A percentile compares a stretch with the other conserved stretches of the same genome.
phyloP scores from a whole-genome alignment of 306 rosid genomes.

The Cucurbita moschata region DNA sequence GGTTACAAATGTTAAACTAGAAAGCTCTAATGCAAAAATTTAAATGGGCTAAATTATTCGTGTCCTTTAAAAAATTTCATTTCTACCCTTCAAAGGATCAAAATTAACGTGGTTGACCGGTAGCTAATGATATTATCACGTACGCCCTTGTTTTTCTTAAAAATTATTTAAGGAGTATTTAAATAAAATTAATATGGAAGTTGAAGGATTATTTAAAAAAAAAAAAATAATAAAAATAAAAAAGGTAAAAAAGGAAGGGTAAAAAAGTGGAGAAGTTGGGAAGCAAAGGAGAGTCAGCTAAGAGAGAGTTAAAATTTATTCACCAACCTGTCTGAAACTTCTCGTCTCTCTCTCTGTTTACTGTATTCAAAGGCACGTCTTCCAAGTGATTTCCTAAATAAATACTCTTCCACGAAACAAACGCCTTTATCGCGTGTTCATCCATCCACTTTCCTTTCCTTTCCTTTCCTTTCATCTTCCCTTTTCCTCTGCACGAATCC shows the following conservation, averaged over 20 bases:
- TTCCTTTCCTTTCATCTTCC: not conserved
- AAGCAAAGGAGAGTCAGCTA: not conserved
- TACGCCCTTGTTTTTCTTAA: not conserved
- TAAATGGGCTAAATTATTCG: too few relatives aligned
- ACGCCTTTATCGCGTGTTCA: not conserved
- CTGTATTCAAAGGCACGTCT: not conserved
- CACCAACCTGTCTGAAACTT: not conserved
- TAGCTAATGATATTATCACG: too few relatives aligned
- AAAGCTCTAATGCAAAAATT: too few relatives aligned
- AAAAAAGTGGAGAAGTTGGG: too few relatives aligned
- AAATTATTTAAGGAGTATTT: too few relatives aligned
- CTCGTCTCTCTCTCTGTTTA: not conserved
- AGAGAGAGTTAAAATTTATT: not conserved
- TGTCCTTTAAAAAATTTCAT: too few relatives aligned
- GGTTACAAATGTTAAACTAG: too few relatives aligned
- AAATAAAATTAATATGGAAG: too few relatives aligned
- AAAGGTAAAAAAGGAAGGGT: too few relatives aligned
- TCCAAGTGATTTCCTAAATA: slow-evolving; percentile 6
- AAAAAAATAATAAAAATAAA: too few relatives aligned
- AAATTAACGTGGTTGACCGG: not conserved
- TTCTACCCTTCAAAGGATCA: not conserved
- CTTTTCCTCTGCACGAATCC: not conserved
- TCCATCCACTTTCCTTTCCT: not conserved
- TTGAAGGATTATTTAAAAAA: too few relatives aligned
- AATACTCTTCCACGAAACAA: not conserved